These are phyloP conservation scores for Cantharellus cinnabarinus DNA, from an alignment of 768 basidiomycete species.

Conservation along the genomic window DNA sequence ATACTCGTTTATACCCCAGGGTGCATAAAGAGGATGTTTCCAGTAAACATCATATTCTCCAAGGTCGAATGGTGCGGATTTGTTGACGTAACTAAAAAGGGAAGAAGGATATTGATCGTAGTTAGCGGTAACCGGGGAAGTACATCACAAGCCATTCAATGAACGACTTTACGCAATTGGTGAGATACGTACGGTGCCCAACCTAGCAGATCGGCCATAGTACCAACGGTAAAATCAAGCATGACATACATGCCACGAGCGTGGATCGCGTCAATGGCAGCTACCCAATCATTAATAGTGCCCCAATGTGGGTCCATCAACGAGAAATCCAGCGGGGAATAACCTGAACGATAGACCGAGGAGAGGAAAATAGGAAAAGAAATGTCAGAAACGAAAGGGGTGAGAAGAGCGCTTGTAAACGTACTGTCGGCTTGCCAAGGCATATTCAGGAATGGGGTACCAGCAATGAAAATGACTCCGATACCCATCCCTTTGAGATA, in stretches of 20 bases:
- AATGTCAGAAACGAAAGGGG: not conserved
- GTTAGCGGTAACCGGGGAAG: not conserved
- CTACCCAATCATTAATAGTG: conserved; percentile 56
- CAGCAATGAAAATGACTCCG: conserved; percentile 70
- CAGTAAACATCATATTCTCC: conserved; percentile 53
- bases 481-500: conserved; percentile 84
- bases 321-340: conserved; percentile 81
- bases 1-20: conserved; percentile 77
- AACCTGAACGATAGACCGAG: conserved; percentile 30
- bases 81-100: conserved; percentile 43
- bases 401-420: conserved; percentile 13
- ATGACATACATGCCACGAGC: conserved; percentile 76
- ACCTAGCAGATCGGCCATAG: conserved; percentile 73
- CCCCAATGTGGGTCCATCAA: conserved; percentile 90
- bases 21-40: conserved; percentile 53
- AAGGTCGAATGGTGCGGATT: conserved; percentile 58
- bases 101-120: conserved; percentile 3
- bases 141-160: not conserved
- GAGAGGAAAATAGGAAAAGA: conserved; percentile 9
- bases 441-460: conserved; percentile 88
- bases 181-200: conserved; percentile 44
- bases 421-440: conserved; percentile 89
- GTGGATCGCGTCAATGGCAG: conserved; percentile 58
- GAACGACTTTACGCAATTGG: not conserved
- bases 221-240: conserved; percentile 86